A percentile compares a stretch with the other conserved stretches of the same genome.
phyloP scores from a whole-genome alignment of 345 rosid genomes.

The Firmiana major region DNA sequence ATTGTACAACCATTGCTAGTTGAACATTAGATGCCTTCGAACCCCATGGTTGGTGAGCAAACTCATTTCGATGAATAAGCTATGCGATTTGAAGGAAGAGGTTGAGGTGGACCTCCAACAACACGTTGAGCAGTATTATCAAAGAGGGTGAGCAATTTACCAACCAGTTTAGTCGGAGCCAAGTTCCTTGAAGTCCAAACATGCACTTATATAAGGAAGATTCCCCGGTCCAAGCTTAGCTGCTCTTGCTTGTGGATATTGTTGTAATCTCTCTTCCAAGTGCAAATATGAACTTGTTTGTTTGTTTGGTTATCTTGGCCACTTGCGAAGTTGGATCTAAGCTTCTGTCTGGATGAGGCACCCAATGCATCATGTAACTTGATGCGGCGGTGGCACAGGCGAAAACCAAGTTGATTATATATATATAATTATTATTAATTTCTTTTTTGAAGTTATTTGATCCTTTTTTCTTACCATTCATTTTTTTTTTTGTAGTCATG shows the following conservation, averaged over 20 bases:
- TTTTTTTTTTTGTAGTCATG: too few relatives aligned
- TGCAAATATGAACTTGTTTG: not conserved
- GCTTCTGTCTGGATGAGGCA: too few relatives aligned
- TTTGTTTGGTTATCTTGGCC: not conserved
- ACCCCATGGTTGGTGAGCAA: slow-evolving; percentile 33
- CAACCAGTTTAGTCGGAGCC: slow-evolving; percentile 63
- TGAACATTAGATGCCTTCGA: slow-evolving; percentile 43
- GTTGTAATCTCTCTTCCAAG: not conserved
- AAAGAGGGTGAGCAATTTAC: slow-evolving; percentile 54
- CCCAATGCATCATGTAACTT: too few relatives aligned
- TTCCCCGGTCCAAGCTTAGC: not conserved
- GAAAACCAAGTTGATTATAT: too few relatives aligned
- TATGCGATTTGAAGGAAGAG: slow-evolving; percentile 44
- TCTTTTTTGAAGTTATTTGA: too few relatives aligned
- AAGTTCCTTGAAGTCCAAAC: slow-evolving; percentile 27
- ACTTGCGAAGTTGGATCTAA: too few relatives aligned
- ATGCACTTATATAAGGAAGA: too few relatives aligned
- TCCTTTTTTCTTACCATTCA: too few relatives aligned
- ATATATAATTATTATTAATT: too few relatives aligned
- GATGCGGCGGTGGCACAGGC: too few relatives aligned
- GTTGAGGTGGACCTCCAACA: slow-evolving; percentile 62
- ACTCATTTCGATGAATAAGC: slow-evolving; percentile 32
- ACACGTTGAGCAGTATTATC: slow-evolving; percentile 68
- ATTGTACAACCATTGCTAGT: slow-evolving; percentile 47
- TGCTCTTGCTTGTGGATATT: not conserved